Evolutionary conservation across 2,329 filamentous ascomycete species (phyloP), one percentile per base, ranked within the genome.

Genomic region (Aspergillus proliferans): DNA sequence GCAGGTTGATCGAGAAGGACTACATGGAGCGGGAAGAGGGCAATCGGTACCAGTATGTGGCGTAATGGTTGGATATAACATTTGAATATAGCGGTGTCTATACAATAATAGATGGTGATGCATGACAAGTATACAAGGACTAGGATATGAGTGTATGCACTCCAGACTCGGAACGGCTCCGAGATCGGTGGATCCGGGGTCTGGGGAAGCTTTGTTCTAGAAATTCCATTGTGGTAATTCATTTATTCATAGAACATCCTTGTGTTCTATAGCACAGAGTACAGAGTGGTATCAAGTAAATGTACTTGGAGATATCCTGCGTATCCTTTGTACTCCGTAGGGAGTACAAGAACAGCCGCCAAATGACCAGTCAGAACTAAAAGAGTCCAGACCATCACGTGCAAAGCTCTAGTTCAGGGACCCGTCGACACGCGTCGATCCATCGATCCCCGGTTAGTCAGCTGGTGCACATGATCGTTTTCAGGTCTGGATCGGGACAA

Each of bases 1-100:
- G 39, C 58, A 90, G 87, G 66, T 75, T 95, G 56, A 92, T 95
- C 47, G 90, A 95, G 65, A 95, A 94, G 72, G 90, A 95, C 57
- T 95, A 95, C 61, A 83, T 95, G 60, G 90, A 95, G 68, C 78
- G 89, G 43, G 84, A 86, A 53, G 87, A 84, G 19, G 78, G 73
- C 10, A 82, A 82, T 47, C 70, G 74, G 36, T 91, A 91, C 67
- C 79, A 75, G 9, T 92, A 92, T 64, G 69, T 89, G 48, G 84
- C 86, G 52, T 88, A 66, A 40, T 10, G 18, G 18, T 12, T 19
- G 18, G 8, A 38, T 38, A 38, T 19, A 38, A n/a, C 6, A 18
- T 38, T n/a, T 19, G 34, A 18, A 38, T 38, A 38, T 38, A 38
- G n/a, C n/a, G 34, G n/a, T 15, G 14, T 38, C n/a, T 2, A 18